phyloP scores from a whole-genome alignment of 176 grass and related monocot species.

The Alloteropsis semialata region DNA sequence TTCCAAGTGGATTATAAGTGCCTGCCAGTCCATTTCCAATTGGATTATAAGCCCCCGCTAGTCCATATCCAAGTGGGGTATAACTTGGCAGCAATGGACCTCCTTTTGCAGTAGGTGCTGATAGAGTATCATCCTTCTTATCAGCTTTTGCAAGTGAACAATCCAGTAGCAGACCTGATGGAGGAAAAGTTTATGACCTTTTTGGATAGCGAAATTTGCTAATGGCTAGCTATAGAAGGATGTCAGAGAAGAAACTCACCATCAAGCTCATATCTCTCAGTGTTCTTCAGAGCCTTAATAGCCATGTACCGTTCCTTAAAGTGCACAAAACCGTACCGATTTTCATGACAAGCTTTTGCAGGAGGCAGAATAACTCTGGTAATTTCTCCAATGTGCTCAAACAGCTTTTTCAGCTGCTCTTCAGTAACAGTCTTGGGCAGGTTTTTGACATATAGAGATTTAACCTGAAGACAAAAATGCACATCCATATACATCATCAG shows the following conservation, averaged over 20 bases:
- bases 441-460: slow-evolving; percentile 94
- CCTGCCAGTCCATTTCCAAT: slow-evolving; percentile 44
- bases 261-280: slow-evolving; percentile 75
- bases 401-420: slow-evolving; percentile 62
- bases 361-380: slow-evolving; percentile 80
- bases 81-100: slow-evolving; percentile 50
- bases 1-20: slow-evolving; percentile 52
- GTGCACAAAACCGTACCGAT: slow-evolving; percentile 93
- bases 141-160: slow-evolving; percentile 88
- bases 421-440: slow-evolving; percentile 79
- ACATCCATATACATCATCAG: slow-evolving; percentile 22
- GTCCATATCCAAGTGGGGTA: slow-evolving; percentile 57
- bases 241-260: slow-evolving; percentile 43
- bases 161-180: slow-evolving; percentile 72
- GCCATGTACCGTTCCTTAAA: slow-evolving; percentile 70
- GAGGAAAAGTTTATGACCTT: background rate
- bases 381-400: slow-evolving; percentile 82
- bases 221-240: background rate
- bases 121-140: slow-evolving; percentile 52
- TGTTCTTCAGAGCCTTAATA: slow-evolving; percentile 78
- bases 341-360: slow-evolving; percentile 78
- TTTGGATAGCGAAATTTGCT: slow-evolving; percentile 6
- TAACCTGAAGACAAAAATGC: slow-evolving; percentile 45
- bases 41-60: slow-evolving; percentile 29
- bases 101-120: slow-evolving; percentile 49